Evolutionary conservation across 106 monocot species (phyloP).

Genomic region (Allium fistulosum): DNA sequence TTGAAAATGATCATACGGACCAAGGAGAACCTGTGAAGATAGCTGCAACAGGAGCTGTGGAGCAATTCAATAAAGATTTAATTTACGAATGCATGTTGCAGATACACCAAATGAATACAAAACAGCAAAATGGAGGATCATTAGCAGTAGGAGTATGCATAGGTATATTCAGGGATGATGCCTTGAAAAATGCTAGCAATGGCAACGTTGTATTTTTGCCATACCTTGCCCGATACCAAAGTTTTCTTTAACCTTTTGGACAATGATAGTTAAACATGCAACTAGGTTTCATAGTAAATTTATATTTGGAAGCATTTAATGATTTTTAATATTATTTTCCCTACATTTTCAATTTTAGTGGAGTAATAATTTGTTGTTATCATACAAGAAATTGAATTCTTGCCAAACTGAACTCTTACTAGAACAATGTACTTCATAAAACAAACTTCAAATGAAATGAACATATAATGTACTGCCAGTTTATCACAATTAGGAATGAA

Average conservation of each 20-base stretch:
- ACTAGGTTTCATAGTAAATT: too few relatives aligned
- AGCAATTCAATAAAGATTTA: slow-evolving; percentile 25
- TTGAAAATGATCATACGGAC: slow-evolving; percentile 46
- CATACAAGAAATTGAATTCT: too few relatives aligned
- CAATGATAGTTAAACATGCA: slow-evolving; percentile 4
- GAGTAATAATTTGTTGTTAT: too few relatives aligned
- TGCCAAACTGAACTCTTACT: too few relatives aligned
- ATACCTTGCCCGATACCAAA: slow-evolving; percentile 22
- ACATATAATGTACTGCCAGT: too few relatives aligned
- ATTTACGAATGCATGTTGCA: slow-evolving; percentile 48
- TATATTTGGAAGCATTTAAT: too few relatives aligned
- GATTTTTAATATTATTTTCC: too few relatives aligned
- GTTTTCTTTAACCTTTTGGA: slow-evolving; percentile 28
- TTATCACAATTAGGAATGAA: too few relatives aligned
- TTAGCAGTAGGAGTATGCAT: slow-evolving; percentile 45
- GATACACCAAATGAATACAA: slow-evolving; percentile 52
- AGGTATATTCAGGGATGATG: slow-evolving; percentile 25
- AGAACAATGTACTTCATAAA: too few relatives aligned
- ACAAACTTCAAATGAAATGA: too few relatives aligned
- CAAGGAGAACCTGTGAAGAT: slow-evolving; percentile 51
- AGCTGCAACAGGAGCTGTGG: slow-evolving; percentile 34
- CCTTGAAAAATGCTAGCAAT: slow-evolving; percentile 28
- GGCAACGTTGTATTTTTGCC: slow-evolving; percentile 35
- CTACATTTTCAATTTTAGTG: too few relatives aligned
- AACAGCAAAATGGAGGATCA: slow-evolving; percentile 45